Base-by-base conservation (phyloP, 192 early-diverging fungal species). In the Piromyces sp. region DNA sequence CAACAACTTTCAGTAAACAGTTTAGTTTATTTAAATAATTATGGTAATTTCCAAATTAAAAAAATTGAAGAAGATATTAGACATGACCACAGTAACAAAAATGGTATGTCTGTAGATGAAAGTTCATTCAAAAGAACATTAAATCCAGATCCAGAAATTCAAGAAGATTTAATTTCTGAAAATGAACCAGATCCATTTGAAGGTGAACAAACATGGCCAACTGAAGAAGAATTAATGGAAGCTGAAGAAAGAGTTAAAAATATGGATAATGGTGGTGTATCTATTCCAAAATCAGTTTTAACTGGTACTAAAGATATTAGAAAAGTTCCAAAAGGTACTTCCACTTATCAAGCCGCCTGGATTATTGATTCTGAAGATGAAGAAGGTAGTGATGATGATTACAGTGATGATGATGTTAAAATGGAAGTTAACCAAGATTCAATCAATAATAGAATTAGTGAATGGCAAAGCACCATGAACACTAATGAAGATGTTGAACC, bases 191-290 rank as follows among this genome's bases (percentile, higher is more conserved):
- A 97, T 89, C 89, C 93, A 80, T 88, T 97, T 88, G 91, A 91
- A 33, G 96, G 93, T 81, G 97, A 99, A 88, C 97, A 99, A 86
- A 99, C 97, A 33, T 99, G 97, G 97, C 97, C 97, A 14, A 97
- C 96, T 19, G 95, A 97, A 82, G 94, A 98, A 85, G 97, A 99
- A 87, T 86, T 96, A 86, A 89, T 86, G 51, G 94, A 91, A 40
- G 95, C 93, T 83, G 93, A 95, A 87, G 86, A 84, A 79, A 84
- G 83, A 31, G 82, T 85, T 42, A 86, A 83, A 82, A 84, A 83
- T 80, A 85, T 86, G 85, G 79, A 86, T 29, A 82, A 85, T 33
- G 31, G 31, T 58, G 13, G 87, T 85, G 51, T 82, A 82, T 38
- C 33, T 9, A 58, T 81, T 22, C 81, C 86, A 88, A 82, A 81